Base-by-base conservation (phyloP, 2,329 filamentous ascomycete species). In the Myriangium duriaei region DNA sequence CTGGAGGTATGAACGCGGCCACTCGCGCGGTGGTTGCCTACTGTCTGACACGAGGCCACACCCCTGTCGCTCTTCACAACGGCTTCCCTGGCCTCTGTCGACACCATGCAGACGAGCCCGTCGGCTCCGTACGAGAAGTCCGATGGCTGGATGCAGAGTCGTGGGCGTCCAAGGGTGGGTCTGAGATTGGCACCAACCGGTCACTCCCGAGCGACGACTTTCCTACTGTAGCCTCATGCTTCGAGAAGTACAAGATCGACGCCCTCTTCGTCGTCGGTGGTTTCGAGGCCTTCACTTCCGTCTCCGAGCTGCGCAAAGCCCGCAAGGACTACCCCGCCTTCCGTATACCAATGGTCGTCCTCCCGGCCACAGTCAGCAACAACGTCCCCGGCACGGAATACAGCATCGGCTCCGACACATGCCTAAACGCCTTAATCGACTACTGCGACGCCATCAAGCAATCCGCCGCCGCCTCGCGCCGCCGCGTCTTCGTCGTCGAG, bases 391-490 rank as follows among this genome's bases (percentile, higher is more conserved):
- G 91, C 28, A 94, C 88, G 0, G 91, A 98, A 61, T 96, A 95
- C 66, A 95, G 86, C 1, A 75, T 98, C 32, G 91, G 91, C 30
- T 94, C 86, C 19, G 91, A 98, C 54, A 98, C 91, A 1, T 96
- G 91, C 55, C 67, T 98, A 45, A 98, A 98, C 63, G 86, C 93
- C 39, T 71, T 98, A 28, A 85, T 95, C 46, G 75, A 80, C 49
- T 98, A 95, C 63, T 95, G 88, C 57, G 91, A 98, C 67, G 88
- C 87, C 53, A 95, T 96, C 62, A 86, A 92, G 61, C 91, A 96
- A 60, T 95, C 87, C 2, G 91, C 91, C 0, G 95, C 87, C 1
- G 87, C 91, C 2, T 92, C 86, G 2, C 80, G 91, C 42, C 79
- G 91, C 31, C 79, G 91, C 44, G 88, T 96, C 39, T 98, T 98